Conservation (phyloP, 2,329 filamentous ascomycete genomes). For the Neofusicoccum sp. region DNA sequence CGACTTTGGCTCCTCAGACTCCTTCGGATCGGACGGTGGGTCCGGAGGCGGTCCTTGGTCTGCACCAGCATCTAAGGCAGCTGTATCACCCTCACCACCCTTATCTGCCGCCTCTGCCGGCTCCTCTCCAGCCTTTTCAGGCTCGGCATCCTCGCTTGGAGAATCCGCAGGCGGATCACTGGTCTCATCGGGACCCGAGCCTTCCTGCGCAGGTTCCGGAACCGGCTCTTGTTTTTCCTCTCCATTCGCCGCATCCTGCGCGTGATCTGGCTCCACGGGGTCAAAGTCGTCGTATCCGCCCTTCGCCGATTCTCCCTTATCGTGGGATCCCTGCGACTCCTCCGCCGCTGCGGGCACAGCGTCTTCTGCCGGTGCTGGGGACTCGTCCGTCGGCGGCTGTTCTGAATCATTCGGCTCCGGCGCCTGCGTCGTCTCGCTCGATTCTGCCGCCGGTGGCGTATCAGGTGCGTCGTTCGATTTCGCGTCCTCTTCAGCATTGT, state of each 20-base stretch:
- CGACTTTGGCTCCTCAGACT: too few species aligned
- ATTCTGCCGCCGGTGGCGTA: too few species aligned
- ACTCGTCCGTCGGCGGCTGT: neutral
- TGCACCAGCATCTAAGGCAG: too few species aligned
- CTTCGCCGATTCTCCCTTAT: neutral
- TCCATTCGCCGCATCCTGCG: neutral
- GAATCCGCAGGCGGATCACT: neutral
- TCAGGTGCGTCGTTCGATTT: too few species aligned
- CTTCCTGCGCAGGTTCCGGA: neutral
- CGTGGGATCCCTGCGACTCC: too few species aligned
- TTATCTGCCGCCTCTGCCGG: neutral
- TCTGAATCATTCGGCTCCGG: neutral
- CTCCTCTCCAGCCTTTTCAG: neutral
- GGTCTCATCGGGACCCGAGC: neutral
- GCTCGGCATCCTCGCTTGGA: neutral
- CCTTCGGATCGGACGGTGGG: too few species aligned
- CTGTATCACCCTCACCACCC: neutral
- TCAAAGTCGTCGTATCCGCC: neutral
- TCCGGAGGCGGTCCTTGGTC: too few species aligned
- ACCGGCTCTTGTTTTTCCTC: neutral
- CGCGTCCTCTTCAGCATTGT: neutral
- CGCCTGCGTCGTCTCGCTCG: too few species aligned
- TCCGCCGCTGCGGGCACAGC: neutral
- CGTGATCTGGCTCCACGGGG: neutral
- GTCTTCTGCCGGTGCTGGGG: neutral